phyloP scores from a whole-genome alignment of 1,139 yeast species.

The Kazachstania sp. region DNA sequence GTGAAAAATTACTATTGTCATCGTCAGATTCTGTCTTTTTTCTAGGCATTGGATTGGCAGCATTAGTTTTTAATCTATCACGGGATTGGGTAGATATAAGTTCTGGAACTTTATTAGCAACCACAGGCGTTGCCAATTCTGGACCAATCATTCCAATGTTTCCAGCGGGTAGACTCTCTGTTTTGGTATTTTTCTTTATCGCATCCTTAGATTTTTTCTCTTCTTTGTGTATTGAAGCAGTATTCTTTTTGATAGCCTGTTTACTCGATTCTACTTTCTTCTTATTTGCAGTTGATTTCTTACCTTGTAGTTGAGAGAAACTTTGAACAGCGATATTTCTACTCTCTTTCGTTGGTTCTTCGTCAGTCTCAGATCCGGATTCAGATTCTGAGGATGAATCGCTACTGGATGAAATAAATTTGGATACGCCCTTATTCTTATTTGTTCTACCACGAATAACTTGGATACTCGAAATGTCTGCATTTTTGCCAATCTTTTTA shows the following conservation, averaged over 20 bases:
- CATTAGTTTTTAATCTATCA: neutral
- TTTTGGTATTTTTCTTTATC: neutral
- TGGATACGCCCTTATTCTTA: neutral
- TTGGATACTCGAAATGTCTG: neutral
- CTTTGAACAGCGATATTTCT: no score
- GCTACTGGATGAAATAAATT: neutral
- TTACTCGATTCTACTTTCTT: no score
- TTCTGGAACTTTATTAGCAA: neutral
- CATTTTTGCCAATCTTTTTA: neutral
- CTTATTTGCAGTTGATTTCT: no score
- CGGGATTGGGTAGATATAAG: neutral
- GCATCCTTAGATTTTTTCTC: no score
- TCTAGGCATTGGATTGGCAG: neutral
- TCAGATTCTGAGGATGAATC: neutral
- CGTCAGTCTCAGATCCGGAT: neutral
- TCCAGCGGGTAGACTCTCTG: no score
- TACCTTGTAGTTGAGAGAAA: no score
- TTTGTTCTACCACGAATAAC: neutral
- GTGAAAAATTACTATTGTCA: neutral
- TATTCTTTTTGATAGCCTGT: no score
- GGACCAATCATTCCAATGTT: neutral
- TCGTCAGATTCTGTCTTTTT: neutral
- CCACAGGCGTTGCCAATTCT: neutral
- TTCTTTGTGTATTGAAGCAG: no score
- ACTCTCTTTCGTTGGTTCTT: neutral